These are phyloP conservation scores for Xylariales sp. DNA, from an alignment of 2,329 filamentous ascomycete genomes.

Conservation along the genomic window DNA sequence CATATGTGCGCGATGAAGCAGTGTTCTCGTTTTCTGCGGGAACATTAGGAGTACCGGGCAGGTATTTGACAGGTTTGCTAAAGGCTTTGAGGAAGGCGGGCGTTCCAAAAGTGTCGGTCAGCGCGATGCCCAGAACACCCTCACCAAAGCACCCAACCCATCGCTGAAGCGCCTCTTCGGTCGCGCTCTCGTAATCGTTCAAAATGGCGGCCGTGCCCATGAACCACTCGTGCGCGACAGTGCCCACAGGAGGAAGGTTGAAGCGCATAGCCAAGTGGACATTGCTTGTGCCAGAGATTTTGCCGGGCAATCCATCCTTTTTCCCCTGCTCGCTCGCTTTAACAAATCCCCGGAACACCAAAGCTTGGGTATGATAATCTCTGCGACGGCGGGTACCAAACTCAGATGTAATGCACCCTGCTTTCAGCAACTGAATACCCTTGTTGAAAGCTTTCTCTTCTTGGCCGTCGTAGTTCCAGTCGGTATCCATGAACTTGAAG, in stretches of 20 bases:
- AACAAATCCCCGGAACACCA: slow-evolving; percentile 84
- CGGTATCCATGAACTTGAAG: slow-evolving; percentile 91
- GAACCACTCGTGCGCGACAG: slow-evolving; percentile 95
- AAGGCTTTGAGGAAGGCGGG: slow-evolving; percentile 84
- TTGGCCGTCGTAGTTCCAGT: slow-evolving; percentile 87
- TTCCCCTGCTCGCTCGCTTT: slow-evolving; percentile 70
- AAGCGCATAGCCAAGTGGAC: slow-evolving; percentile 96
- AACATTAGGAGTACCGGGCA: slow-evolving; percentile 34
- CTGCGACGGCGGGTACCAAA: slow-evolving; percentile 86
- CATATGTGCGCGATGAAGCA: slow-evolving; percentile 60
- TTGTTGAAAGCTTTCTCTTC: slow-evolving; percentile 82
- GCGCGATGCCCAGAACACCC: slow-evolving; percentile 76
- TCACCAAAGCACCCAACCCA: slow-evolving; percentile 92
- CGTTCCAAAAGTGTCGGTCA: slow-evolving; percentile 97
- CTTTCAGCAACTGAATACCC: slow-evolving; percentile 70
- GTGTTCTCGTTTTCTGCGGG: slow-evolving; percentile 36
- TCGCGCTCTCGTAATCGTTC: slow-evolving; percentile 78
- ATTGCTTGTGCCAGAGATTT: slow-evolving; percentile 86
- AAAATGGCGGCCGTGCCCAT: slow-evolving; percentile 96
- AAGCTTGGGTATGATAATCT: slow-evolving; percentile 91
- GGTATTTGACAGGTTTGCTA: slow-evolving; percentile 53
- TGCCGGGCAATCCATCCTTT: slow-evolving; percentile 62
- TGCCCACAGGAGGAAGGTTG: slow-evolving; percentile 78
- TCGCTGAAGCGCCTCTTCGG: slow-evolving; percentile 77
- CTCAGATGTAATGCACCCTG: slow-evolving; percentile 86